Base-by-base conservation (phyloP, 306 rosid genomes). In the Castanea crenata region DNA sequence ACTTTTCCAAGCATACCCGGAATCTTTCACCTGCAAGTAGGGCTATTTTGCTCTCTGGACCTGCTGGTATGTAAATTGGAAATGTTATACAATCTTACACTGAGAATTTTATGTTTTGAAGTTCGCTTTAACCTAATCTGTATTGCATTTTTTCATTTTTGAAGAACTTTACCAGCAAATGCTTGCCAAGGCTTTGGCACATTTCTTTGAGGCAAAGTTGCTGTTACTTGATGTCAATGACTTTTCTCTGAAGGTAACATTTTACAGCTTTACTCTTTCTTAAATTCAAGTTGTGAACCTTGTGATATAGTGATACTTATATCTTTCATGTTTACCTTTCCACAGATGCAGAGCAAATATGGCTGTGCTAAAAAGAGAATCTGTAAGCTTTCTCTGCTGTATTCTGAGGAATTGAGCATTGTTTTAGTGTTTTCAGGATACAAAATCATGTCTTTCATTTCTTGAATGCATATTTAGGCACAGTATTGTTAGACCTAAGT, bases 111-210 rank as follows among this genome's bases (percentile, higher is more conserved):
- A 6, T 12, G 44, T 56, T 65, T 81, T 55, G 14, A 49, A 32
- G 13, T 57, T 55, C 41, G 7, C 51, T 49, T 35, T 70, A 57
- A 67, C 32, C 73, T 61, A 51, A 82, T 71, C 31, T n/a, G 44
- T 25, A 55, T 31, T 67, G 69, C 73, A 21, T 54, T 44, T 75
- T 76, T 74, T 14, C 21, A 59, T 68, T 76, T 59, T 80, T 86
- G 73, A 83, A 95, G 99, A 92, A 81, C 88, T 74, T 77, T 91
- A 89, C 90, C 94, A 89, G 74, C 99, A 95, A 88, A 82, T n/a
- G 91, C 98, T 95, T 58, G 93, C 96, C 68, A 89, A 62, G 85
- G 98, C 98, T 76, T 90, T 95, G 71, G 97, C 98, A n/a, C 91
- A 85, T 83, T 14, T 27, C 85, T 95, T 90, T 67, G 87, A 89